Base-by-base conservation (phyloP, 768 basidiomycete species). In the Crucibulum laeve region DNA sequence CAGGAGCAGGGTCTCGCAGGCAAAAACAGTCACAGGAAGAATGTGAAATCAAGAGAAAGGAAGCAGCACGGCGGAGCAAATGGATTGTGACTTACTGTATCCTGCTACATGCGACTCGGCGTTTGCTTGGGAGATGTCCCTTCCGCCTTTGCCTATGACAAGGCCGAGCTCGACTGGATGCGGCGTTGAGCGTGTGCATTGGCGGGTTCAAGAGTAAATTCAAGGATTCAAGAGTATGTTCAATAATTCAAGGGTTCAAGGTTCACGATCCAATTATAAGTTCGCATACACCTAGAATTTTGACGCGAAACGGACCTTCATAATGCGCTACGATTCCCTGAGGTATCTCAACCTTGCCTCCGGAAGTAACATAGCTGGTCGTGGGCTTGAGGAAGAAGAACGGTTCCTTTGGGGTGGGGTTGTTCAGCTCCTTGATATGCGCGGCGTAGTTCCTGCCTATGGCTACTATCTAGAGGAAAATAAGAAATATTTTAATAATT, bases 341-440 rank as follows among this genome's bases (percentile, higher is more conserved):
- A 0, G 96, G 96, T 25, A 97, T 86, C 67, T 97, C 89, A 15
- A 98, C 68, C 25, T 77, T 74, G 1, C 89, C 91, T 0, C 88
- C 89, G 13, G 80, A 79, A 17, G 70, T 56, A 18, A 97, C 57
- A 57, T 94, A 98, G 58, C 87, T 91, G 10, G 86, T 82, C 4
- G 96, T 98, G 5, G 95, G 96, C 65, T 99, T 99, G 21, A 98
- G 68, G 72, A 99, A 99, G 77, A 97, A 94, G 74, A 99, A 97
- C 0, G 96, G 96, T 58, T 97, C 94, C 60, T 83, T 88, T 0
- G 95, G 94, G 4, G 84, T 67, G 4, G 86, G 69, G 60, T 97
- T 97, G 56, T 83, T 85, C 25, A 98, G 76, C 58, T 99, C 96
- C 64, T 88, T 91, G 60, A 85, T 84, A 53, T 96, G 94, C 25